phyloP scores from a whole-genome alignment of 139 green algal genomes.

The Tetradesmus lagerheimii region DNA sequence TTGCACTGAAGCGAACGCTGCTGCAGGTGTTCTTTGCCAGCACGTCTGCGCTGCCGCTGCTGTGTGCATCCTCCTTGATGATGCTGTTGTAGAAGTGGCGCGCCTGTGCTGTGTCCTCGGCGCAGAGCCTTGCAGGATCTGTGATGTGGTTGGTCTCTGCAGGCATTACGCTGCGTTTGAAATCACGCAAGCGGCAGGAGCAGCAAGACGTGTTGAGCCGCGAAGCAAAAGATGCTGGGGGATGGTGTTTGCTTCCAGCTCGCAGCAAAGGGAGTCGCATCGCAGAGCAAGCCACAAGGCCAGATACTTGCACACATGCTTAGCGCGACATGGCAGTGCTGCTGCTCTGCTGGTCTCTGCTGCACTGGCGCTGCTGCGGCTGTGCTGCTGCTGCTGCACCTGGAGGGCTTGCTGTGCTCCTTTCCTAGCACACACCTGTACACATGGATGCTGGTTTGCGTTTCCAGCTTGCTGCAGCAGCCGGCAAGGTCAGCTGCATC shows the following conservation, averaged over 20 bases:
- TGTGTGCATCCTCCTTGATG: not conserved
- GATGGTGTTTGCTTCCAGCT: no score
- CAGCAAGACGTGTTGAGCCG: no score
- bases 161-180: constrained; percentile 26
- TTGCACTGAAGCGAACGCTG: not conserved
- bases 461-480: constrained; percentile 4
- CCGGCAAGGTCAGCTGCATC: constrained; percentile 25
- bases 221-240: no score
- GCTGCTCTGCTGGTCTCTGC: no score
- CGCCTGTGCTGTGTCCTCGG: constrained; percentile 16
- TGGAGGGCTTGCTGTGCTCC: no score
- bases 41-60: constrained; percentile 4
- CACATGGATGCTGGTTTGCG: constrained; percentile 35
- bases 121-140: constrained; percentile 20
- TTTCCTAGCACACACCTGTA: constrained; percentile 37
- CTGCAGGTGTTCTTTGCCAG: constrained; percentile 17
- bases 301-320: no score
- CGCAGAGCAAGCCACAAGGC: no score
- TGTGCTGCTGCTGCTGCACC: not conserved
- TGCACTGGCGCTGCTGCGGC: not conserved
- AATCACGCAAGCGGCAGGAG: not conserved
- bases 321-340: no score
- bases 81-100: constrained; percentile 36
- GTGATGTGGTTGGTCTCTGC: constrained; percentile 27
- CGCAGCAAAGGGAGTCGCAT: no score